Percentiles rank a stretch among this genome's conserved stretches.
phyloP scores from a whole-genome alignment of 2,329 filamentous ascomycete genomes.

The Arthrocladium fulminans region DNA sequence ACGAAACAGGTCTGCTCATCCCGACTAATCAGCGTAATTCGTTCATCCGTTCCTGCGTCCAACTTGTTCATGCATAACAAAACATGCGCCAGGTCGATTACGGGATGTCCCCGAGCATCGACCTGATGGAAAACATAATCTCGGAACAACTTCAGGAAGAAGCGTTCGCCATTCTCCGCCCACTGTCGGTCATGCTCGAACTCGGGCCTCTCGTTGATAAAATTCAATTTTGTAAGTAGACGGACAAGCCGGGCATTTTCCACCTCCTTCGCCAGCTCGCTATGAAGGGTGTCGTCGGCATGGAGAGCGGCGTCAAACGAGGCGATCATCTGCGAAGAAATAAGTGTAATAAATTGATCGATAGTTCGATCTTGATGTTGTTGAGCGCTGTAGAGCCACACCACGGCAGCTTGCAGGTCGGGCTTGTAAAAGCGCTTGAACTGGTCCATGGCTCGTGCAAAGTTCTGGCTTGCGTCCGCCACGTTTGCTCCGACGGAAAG shows the following conservation, averaged over 20 bases:
- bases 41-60: constrained; percentile 81
- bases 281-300: constrained; percentile 63
- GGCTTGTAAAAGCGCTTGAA: constrained; percentile 67
- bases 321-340: constrained; percentile 66
- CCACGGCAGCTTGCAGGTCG: constrained; percentile 68
- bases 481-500: constrained; percentile 70
- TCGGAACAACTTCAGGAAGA: constrained; percentile 86
- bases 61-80: constrained; percentile 81
- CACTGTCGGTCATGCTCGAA: constrained; percentile 68
- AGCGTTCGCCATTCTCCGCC: constrained; percentile 88
- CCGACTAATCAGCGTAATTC: constrained; percentile 72
- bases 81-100: constrained; percentile 81
- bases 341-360: constrained; percentile 67
- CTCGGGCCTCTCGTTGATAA: constrained; percentile 84
- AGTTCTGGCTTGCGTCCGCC: constrained; percentile 50
- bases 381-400: constrained; percentile 68
- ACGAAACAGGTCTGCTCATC: constrained; percentile 86
- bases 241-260: constrained; percentile 84
- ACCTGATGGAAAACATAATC: constrained; percentile 98
- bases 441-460: constrained; percentile 64
- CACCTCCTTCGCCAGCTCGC: constrained; percentile 66
- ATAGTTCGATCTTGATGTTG: constrained; percentile 59
- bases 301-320: constrained; percentile 73
- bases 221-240: constrained; percentile 70
- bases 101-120: constrained; percentile 71